These are phyloP conservation scores for Pisolithus tinctorius DNA, from an alignment of 768 basidiomycete species.

Conservation along the genomic window DNA sequence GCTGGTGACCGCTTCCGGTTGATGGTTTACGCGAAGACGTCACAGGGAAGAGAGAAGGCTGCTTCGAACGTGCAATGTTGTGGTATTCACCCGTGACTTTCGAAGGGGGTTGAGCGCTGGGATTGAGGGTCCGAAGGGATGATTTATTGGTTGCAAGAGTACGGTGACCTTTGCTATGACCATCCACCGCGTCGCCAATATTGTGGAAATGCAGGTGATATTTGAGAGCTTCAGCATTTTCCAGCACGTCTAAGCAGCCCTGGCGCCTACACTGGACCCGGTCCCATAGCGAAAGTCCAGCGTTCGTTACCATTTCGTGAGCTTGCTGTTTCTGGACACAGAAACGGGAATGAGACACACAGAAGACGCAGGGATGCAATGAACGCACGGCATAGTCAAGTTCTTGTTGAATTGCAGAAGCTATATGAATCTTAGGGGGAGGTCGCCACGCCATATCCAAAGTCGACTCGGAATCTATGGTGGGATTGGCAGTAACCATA, in stretches of 20 bases:
- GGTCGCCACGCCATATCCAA: slow-evolving; percentile 29
- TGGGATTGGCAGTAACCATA: slow-evolving; percentile 17
- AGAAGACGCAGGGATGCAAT: not conserved
- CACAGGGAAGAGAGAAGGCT: not conserved
- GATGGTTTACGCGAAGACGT: slow-evolving; percentile 12
- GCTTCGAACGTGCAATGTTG: not conserved
- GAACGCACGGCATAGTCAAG: slow-evolving; percentile 35
- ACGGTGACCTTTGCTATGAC: not conserved
- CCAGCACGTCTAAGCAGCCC: slow-evolving; percentile 39
- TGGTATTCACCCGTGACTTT: slow-evolving; percentile 5
- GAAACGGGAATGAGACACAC: not conserved
- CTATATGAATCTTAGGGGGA: slow-evolving; percentile 27
- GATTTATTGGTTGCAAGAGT: not conserved
- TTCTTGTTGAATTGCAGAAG: slow-evolving; percentile 30
- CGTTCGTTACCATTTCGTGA: slow-evolving; percentile 18
- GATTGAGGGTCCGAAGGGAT: not conserved
- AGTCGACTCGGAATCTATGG: slow-evolving; percentile 5
- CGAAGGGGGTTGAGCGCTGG: slow-evolving; percentile 13
- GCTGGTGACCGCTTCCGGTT: slow-evolving; percentile 2
- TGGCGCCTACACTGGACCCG: slow-evolving; percentile 37
- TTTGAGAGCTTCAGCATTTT: slow-evolving; percentile 37
- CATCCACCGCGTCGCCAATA: slow-evolving; percentile 30
- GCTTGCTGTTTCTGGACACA: slow-evolving; percentile 18
- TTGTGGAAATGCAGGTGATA: slow-evolving; percentile 54
- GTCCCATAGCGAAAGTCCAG: slow-evolving; percentile 23